Percentiles rank a stretch among this genome's conserved stretches.
Evolutionary conservation across 371 early-diverging fungal genomes (phyloP).

Genomic region (Quaeritorhiza haematococci): DNA sequence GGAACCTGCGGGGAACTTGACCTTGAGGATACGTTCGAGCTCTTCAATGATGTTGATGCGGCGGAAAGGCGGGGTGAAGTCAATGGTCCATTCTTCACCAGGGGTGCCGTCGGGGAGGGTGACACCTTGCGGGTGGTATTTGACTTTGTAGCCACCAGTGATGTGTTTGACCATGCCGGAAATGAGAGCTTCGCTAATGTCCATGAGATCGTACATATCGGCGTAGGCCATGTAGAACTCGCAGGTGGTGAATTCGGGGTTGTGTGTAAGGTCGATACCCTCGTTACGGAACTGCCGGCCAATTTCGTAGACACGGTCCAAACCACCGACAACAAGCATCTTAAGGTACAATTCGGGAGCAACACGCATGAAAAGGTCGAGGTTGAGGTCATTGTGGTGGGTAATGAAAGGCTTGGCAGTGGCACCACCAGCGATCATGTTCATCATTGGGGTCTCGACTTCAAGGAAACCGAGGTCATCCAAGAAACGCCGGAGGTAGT

Average conservation of each 20-base stretch:
- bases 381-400: conserved; percentile 98
- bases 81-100: conserved; percentile 57
- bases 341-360: conserved; percentile 99
- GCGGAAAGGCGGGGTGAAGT: conserved; percentile 97
- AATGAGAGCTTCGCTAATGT: conserved; percentile 91
- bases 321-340: conserved; percentile 95
- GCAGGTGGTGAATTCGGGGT: conserved; percentile 99
- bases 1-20: conserved; percentile 86
- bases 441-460: conserved; percentile 99
- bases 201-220: conserved; percentile 95
- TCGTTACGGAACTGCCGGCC: conserved; percentile 99
- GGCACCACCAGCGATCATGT: conserved; percentile 98
- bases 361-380: conserved; percentile 98
- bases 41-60: conserved; percentile 92
- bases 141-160: conserved; percentile 82
- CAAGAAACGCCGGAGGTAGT: conserved; percentile 92
- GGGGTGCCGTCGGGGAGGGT: conserved; percentile 69
- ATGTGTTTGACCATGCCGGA: conserved; percentile 89
- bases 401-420: conserved; percentile 99
- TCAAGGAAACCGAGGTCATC: conserved; percentile 95
- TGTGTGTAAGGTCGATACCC: conserved; percentile 98
- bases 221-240: conserved; percentile 99
- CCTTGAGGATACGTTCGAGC: conserved; percentile 83
- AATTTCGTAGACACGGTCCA: conserved; percentile 99
- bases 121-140: conserved; percentile 87